Evolutionary conservation across 2,329 filamentous ascomycete genomes (phyloP), one percentile per base, ranked within the genome.

Genomic region (Fonsecaea erecta): DNA sequence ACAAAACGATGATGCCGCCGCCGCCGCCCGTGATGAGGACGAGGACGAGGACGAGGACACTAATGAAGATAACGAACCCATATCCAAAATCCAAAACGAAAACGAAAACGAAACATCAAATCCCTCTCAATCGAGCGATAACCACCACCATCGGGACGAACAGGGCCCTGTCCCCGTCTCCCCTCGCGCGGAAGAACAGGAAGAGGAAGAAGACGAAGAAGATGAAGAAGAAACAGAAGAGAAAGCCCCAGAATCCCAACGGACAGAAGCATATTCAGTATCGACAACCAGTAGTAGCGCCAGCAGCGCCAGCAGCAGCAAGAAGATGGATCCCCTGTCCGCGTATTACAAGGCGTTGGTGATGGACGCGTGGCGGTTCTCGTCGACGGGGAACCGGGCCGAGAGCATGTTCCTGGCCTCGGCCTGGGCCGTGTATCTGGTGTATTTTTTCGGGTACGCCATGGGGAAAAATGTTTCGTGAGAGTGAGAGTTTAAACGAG

Each of bases 401-500:
- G 66, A 68, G 40, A 63, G 32, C 32, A 59, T 63, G n/a, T 58
- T 68, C 18, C 14, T 68, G 51, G 55, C 63, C 12, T 60, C 55
- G 21, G 55, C 55, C 21, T 64, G 62, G 62, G n/a, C 48, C n/a
- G 55, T 60, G 43, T 63, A 58, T 26, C 34, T 58, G 28, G 18
- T 58, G 6, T 63, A 63, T 58, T 56, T 28, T 43, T 1, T 63
- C n/a, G 54, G 28, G 9, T 51, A 34, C 51, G 61, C 43, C 16
- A 52, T 43, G 43, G 61, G 61, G 8, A 52, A 52, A 32, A 74
- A 71, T n/a, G 26, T 14, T 16, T 24, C 1, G 30, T 61, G 48
- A 51, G 30, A n/a, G n/a, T n/a, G n/a, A n/a, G n/a, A n/a, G n/a
- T n/a, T n/a, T n/a, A n/a, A n/a, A n/a, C n/a, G n/a, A n/a, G n/a